These are phyloP conservation scores for Colletotrichum spinosum DNA, from an alignment of 2,329 filamentous ascomycete genomes.

Conservation along the genomic window DNA sequence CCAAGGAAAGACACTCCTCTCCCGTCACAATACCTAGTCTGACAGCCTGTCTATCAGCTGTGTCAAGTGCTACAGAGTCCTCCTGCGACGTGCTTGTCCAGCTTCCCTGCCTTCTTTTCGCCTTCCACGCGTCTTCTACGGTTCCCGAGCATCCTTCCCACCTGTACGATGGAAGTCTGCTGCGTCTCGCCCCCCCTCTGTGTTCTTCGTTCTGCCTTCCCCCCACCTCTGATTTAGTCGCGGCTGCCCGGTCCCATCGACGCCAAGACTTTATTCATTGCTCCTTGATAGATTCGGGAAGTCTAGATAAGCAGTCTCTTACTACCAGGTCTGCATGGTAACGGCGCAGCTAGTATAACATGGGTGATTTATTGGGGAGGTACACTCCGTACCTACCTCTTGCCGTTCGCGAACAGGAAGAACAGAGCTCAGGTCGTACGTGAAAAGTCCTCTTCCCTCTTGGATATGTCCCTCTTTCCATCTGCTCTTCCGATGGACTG, in stretches of 20 bases:
- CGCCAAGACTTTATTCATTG: constrained; percentile 5
- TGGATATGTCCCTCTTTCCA: no score
- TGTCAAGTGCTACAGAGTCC: neutral
- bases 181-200: neutral
- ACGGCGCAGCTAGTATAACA: constrained; percentile 30
- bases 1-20: no score
- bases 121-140: constrained; percentile 30
- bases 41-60: neutral
- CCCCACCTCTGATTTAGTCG: constrained; percentile 1
- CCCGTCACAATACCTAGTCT: neutral
- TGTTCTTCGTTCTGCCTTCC: neutral
- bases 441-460: constrained; percentile 13
- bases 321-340: constrained; percentile 10
- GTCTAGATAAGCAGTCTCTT: constrained; percentile 1
- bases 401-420: constrained; percentile 4
- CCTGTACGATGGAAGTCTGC: constrained; percentile 28
- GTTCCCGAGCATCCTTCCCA: constrained; percentile 12
- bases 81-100: neutral
- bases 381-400: neutral
- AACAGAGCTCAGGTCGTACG: constrained; percentile 1
- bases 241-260: constrained; percentile 23
- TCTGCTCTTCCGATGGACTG: no score
- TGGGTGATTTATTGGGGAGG: constrained; percentile 22
- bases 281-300: neutral
- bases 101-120: constrained; percentile 12